Evolutionary conservation across 163 green algal genomes (phyloP).

Genomic region (Volvox carteri): DNA sequence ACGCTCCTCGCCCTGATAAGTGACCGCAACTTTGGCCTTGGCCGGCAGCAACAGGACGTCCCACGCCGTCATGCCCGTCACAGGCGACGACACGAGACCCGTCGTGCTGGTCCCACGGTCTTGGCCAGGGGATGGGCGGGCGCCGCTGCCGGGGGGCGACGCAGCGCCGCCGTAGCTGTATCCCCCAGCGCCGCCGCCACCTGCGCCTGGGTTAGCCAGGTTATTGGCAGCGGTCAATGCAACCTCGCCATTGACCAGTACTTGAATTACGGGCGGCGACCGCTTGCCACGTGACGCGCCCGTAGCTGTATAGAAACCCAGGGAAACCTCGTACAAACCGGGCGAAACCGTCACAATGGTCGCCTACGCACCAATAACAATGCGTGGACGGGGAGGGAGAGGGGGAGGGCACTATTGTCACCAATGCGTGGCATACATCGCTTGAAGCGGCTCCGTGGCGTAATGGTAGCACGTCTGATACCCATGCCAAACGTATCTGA

Average conservation of each 20-base stretch:
- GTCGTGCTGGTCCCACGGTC: constrained; percentile 50
- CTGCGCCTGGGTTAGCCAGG: constrained; percentile 47
- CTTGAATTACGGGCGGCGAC: constrained; percentile 63
- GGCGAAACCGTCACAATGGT: constrained; percentile 55
- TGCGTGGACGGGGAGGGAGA: no score
- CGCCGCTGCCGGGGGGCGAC: background rate
- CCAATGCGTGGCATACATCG: no score
- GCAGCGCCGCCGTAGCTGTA: constrained; percentile 7
- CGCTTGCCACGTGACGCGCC: constrained; percentile 10
- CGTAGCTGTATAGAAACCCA: constrained; percentile 65
- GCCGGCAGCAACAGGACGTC: constrained; percentile 69
- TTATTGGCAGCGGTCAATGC: constrained; percentile 63
- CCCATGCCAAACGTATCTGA: no score
- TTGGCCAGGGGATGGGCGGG: background rate
- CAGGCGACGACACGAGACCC: constrained; percentile 34
- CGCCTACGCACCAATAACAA: no score
- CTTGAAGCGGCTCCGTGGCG: no score
- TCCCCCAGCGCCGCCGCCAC: constrained; percentile 38
- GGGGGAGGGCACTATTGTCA: no score
- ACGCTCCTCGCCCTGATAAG: constrained; percentile 65
- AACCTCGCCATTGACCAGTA: constrained; percentile 70
- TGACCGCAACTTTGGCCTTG: constrained; percentile 66
- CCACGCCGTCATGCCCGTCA: constrained; percentile 66
- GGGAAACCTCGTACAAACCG: constrained; percentile 67
- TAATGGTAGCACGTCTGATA: no score